A percentile compares a stretch with the other conserved stretches of the same genome.
Conservation (phyloP, 208 protist species). For the Wallacemonas sp. region DNA sequence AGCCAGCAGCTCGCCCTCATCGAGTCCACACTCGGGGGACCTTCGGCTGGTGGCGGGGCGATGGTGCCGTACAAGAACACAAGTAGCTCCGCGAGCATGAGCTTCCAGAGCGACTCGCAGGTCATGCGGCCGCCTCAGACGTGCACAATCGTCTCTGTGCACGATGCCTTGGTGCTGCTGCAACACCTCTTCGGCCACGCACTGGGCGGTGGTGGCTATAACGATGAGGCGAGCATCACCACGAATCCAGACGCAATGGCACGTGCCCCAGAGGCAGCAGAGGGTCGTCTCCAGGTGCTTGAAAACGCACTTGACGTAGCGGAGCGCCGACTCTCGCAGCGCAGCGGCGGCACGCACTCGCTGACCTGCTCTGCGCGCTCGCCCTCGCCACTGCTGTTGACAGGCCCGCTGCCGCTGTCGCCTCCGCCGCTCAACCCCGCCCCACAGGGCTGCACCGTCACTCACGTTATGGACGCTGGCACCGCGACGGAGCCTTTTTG, state of each 20-base stretch:
- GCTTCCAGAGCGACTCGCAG: constrained; percentile 5
- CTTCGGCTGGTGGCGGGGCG: no score
- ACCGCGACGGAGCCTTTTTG: constrained; percentile 5
- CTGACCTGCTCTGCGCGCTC: not conserved
- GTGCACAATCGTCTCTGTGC: not conserved
- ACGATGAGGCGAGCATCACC: not conserved
- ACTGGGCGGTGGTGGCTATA: not conserved
- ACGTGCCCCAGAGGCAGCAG: not conserved
- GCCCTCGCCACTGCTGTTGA: not conserved
- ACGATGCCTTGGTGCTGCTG: not conserved
- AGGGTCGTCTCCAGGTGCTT: not conserved
- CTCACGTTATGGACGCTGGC: not conserved
- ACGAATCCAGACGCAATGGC: no score
- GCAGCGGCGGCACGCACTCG: not conserved
- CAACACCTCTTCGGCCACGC: not conserved
- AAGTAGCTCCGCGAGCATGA: not conserved
- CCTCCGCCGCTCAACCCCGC: no score
- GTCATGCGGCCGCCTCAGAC: not conserved
- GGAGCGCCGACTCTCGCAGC: not conserved
- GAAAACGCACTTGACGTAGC: not conserved
- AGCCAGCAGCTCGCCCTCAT: constrained; percentile 5
- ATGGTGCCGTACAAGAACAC: no score
- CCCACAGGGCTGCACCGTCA: not conserved
- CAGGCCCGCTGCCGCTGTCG: not conserved
- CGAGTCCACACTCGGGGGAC: not conserved